Conservation (phyloP, 192 early-diverging fungal species). For the Gamsiella multidivaricata region DNA sequence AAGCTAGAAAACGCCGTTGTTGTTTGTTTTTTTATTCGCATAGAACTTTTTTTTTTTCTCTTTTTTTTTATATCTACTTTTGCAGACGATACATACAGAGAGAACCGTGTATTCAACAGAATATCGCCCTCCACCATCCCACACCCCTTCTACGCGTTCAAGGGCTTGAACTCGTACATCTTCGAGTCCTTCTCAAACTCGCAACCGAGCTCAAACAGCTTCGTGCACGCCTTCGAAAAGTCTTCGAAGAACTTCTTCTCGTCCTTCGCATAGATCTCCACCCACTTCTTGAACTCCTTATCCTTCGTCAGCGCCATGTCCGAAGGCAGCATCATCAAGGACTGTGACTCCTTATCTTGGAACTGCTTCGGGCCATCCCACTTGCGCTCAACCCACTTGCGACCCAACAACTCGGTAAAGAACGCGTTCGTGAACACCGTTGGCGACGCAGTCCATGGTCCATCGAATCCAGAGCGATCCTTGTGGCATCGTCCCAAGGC, state of each 20-base stretch:
- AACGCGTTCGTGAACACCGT: conserved; percentile 91
- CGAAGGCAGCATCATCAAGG: conserved; percentile 78
- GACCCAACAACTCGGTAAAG: conserved; percentile 80
- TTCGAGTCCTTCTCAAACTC: conserved; percentile 73
- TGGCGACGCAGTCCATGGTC: conserved; percentile 91
- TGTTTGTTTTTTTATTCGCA: no score
- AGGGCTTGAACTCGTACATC: conserved; percentile 72
- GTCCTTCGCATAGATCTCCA: conserved; percentile 91
- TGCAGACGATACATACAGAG: no score
- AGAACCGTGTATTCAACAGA: not conserved
- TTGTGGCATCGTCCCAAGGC: conserved; percentile 82
- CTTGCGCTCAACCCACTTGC: conserved; percentile 84
- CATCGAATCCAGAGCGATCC: conserved; percentile 80
- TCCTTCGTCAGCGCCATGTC: conserved; percentile 74
- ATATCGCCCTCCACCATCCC: no score
- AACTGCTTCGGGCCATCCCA: conserved; percentile 89
- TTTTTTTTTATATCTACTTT: no score
- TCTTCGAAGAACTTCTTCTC: conserved; percentile 88
- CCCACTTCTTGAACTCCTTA: conserved; percentile 74
- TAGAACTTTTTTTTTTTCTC: no score
- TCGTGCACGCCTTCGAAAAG: conserved; percentile 85
- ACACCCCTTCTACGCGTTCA: conserved; percentile 52
- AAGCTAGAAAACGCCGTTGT: no score
- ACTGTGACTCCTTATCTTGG: conserved; percentile 77
- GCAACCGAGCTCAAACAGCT: conserved; percentile 90